A percentile compares a stretch with the other conserved stretches of the same genome.
Conservation (phyloP, 192 early-diverging fungal species). For the Oehlia diaphana region DNA sequence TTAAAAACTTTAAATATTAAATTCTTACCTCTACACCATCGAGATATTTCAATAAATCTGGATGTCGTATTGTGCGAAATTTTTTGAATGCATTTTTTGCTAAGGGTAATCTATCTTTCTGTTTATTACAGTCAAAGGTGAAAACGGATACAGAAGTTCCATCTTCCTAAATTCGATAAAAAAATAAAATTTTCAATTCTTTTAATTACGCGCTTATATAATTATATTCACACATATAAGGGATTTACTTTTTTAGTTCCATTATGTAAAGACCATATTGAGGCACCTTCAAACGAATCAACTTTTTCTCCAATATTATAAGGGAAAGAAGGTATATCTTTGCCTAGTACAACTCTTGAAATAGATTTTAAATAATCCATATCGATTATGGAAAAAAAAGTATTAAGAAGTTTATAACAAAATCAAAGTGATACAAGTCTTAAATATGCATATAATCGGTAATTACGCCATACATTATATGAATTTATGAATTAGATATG, state of each 20-base stretch:
- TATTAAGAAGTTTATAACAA: too few relatives aligned
- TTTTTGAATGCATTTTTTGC: conserved; percentile 87
- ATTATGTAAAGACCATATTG: conserved; percentile 67
- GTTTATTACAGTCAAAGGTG: conserved; percentile 70
- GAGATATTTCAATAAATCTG: conserved; percentile 78
- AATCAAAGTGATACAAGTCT: too few relatives aligned
- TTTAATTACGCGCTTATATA: not conserved
- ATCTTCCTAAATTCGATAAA: conserved; percentile 52
- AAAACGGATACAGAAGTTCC: conserved; percentile 76
- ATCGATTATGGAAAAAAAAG: not conserved
- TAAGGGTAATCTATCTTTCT: conserved; percentile 71
- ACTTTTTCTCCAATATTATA: conserved; percentile 67
- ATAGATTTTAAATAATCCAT: conserved; percentile 44
- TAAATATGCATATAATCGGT: too few relatives aligned
- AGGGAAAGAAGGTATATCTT: conserved; percentile 63
- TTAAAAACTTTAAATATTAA: not conserved
- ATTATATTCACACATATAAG: not conserved
- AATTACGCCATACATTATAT: too few relatives aligned
- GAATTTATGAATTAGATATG: too few relatives aligned
- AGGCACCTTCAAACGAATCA: conserved; percentile 53
- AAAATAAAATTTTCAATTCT: not conserved
- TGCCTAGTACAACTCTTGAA: conserved; percentile 52
- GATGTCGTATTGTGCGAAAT: conserved; percentile 88
- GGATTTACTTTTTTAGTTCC: conserved; percentile 61
- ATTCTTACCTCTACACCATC: conserved; percentile 80